Evolutionary conservation across 805 yeast species (phyloP), one percentile per base, ranked within the genome.

Genomic region (Schizosaccharomyces japonicus): DNA sequence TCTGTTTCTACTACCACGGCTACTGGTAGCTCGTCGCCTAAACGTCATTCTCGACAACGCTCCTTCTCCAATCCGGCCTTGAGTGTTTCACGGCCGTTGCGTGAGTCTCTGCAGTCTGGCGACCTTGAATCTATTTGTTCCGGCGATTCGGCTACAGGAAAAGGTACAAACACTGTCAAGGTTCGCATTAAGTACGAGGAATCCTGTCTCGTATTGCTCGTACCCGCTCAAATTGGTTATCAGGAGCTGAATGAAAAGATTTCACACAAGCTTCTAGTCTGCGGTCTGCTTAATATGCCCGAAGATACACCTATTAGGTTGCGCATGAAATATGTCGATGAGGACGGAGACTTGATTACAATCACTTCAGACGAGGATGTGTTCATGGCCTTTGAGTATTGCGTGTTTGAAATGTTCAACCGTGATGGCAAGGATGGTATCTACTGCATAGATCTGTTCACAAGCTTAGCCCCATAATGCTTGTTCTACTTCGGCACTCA

Each of bases 311-410:
- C 50, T 8, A 32, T 23, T 10, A 19, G 49, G 25, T 48, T 48
- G 28, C 71, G 78, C 55, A 68, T 90, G 51, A 77, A 76, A 60
- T 87, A 83, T 59, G 75, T 75, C 58, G 98, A 90, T 61, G 98
- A 90, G 62, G 98, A 90, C 59, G 95, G 93, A 15, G 98, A 90
- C 59, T 78, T 73, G 58, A 92, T 90, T 39, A 75, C 80, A 45
- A 73, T 87, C 62, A 80, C 76, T 53, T 73, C 83, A 29, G 79
- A 78, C 52, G 95, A 87, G 47, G 96, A 87, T 59, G 80, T 94
- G 81, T 63, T 60, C 27, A 74, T 85, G 58, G 95, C 94, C 1
- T 70, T 78, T 49, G 95, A 82, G 42, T 28, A 40, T 31, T 33
- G 42, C 23, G 23, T 27, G 17, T 36, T 15, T 36, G 42, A 36